Conservation (phyloP, 768 basidiomycete species). For the Hortiboletus flavorubellus region DNA sequence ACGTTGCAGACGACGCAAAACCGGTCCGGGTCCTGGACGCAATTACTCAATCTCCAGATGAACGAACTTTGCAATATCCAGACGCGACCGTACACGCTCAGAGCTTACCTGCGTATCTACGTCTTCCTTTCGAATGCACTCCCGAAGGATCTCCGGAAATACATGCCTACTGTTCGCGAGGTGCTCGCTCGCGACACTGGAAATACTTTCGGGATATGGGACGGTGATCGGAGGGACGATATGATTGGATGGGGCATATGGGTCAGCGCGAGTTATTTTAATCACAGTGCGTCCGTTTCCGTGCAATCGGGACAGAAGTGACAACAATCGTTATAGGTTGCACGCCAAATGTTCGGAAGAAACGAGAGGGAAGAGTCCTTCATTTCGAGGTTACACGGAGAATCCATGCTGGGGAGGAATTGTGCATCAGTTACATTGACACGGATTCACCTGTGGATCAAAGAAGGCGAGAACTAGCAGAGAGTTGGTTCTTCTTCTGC, state of each 20-base stretch:
- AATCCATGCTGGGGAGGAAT: slow-evolving; percentile 48
- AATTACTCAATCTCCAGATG: slow-evolving; percentile 52
- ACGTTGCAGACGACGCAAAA: neutral
- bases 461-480: slow-evolving; percentile 40
- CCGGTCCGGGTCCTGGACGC: slow-evolving; percentile 37
- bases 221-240: slow-evolving; percentile 45
- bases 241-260: slow-evolving; percentile 69
- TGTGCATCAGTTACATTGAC: slow-evolving; percentile 58
- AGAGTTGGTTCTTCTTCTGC: slow-evolving; percentile 59
- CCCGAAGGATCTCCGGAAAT: slow-evolving; percentile 28
- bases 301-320: neutral
- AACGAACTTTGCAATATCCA: slow-evolving; percentile 50
- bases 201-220: slow-evolving; percentile 70
- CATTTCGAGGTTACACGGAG: slow-evolving; percentile 45
- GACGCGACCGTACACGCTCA: slow-evolving; percentile 48
- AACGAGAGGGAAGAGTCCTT: slow-evolving; percentile 40
- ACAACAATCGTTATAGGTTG: slow-evolving; percentile 40
- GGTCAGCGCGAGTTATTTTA: slow-evolving; percentile 61
- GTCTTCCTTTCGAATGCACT: slow-evolving; percentile 46
- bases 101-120: slow-evolving; percentile 52
- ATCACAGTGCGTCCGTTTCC: slow-evolving; percentile 48
- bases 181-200: slow-evolving; percentile 59
- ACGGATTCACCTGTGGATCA: slow-evolving; percentile 29
- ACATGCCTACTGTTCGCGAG: slow-evolving; percentile 47
- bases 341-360: slow-evolving; percentile 49